A percentile compares a stretch with the other conserved stretches of the same genome.
phyloP scores from a whole-genome alignment of 805 yeast genomes.

The Candida bentonensis region DNA sequence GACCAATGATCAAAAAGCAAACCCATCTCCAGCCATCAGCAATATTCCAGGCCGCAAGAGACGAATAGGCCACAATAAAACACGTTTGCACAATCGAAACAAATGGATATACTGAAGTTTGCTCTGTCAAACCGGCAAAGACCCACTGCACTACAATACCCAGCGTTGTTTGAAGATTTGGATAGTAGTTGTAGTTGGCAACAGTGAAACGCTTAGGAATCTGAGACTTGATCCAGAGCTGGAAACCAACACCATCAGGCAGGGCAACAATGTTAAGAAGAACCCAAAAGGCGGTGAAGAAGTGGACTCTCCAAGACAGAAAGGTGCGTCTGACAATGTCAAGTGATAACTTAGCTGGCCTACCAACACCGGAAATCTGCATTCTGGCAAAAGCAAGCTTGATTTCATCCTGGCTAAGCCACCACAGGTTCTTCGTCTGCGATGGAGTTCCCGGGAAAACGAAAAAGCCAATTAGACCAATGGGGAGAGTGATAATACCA shows the following conservation, averaged over 20 bases:
- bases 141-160: slow-evolving; percentile 28
- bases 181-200: slow-evolving; percentile 26
- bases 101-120: slow-evolving; percentile 25
- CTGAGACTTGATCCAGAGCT: slow-evolving; percentile 24
- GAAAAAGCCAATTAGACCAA: slow-evolving; percentile 27
- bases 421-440: slow-evolving; percentile 16
- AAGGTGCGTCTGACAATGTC: slow-evolving; percentile 14
- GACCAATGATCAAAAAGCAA: slow-evolving; percentile 26
- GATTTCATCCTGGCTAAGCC: slow-evolving; percentile 22
- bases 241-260: slow-evolving; percentile 29
- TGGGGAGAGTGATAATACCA: slow-evolving; percentile 32
- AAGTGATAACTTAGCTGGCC: slow-evolving; percentile 11
- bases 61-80: slow-evolving; percentile 25
- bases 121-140: slow-evolving; percentile 26
- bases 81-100: slow-evolving; percentile 19
- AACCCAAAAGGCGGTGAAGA: slow-evolving; percentile 23
- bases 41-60: slow-evolving; percentile 29
- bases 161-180: slow-evolving; percentile 29
- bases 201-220: slow-evolving; percentile 20
- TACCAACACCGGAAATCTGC: slow-evolving; percentile 16
- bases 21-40: slow-evolving; percentile 28
- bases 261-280: slow-evolving; percentile 27
- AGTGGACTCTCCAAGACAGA: slow-evolving; percentile 22
- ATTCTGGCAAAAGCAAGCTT: slow-evolving; percentile 21
- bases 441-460: slow-evolving; percentile 45